Evolutionary conservation across 495 filamentous ascomycete species (phyloP).

Genomic region (Hypomontagnella monticulosa): DNA sequence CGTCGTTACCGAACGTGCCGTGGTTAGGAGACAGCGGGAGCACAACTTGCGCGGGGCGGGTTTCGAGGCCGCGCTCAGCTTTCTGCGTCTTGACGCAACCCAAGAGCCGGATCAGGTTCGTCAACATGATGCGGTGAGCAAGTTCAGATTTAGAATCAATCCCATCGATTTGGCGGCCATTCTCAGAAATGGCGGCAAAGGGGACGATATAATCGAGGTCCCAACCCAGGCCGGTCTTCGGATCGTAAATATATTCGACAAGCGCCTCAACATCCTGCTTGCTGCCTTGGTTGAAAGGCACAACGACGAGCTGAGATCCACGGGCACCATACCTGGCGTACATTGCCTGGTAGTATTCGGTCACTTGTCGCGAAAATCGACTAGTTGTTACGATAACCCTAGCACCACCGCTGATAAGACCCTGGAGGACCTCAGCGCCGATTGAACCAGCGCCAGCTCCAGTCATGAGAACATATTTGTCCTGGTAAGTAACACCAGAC

Average conservation of each 20-base stretch:
- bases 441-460: conserved; percentile 98
- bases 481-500: conserved; percentile 87
- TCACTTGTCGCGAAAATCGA: conserved; percentile 95
- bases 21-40: conserved; percentile 97
- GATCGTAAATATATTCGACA: conserved; percentile 93
- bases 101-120: conserved; percentile 90
- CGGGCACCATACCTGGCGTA: conserved; percentile 92
- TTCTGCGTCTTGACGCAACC: conserved; percentile 93
- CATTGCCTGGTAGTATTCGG: conserved; percentile 99
- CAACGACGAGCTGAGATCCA: conserved; percentile 95
- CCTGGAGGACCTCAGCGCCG: conserved; percentile 97
- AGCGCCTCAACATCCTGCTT: conserved; percentile 96
- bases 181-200: conserved; percentile 97
- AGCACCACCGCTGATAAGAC: conserved; percentile 94
- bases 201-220: conserved; percentile 96
- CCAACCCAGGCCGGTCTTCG: conserved; percentile 97
- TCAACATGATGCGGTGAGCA: conserved; percentile 99
- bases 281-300: conserved; percentile 98
- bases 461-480: conserved; percentile 98
- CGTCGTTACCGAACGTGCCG: conserved; percentile 97
- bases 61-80: conserved; percentile 85
- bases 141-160: conserved; percentile 99
- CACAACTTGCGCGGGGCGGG: conserved; percentile 94
- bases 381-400: conserved; percentile 96
- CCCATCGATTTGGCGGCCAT: conserved; percentile 95